Conservation (phyloP, 2,329 filamentous ascomycete species). For the Paramyrothecium sp. region DNA sequence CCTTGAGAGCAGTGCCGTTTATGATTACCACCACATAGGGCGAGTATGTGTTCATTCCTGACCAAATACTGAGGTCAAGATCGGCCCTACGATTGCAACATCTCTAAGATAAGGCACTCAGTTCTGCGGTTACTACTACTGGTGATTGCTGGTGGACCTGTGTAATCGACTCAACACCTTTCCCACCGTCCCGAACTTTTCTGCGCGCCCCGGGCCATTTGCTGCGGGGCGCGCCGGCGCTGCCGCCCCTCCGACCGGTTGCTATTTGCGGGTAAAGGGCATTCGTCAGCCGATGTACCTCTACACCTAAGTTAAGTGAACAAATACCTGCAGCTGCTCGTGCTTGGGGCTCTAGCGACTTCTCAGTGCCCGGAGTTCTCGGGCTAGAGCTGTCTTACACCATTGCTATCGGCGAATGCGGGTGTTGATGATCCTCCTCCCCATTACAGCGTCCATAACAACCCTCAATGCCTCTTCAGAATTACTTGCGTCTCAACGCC, state of each 20-base stretch:
- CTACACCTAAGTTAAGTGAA: background rate
- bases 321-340: background rate
- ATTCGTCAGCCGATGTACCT: background rate
- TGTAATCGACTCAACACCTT: background rate
- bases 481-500: too few relatives aligned
- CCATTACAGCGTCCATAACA: background rate
- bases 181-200: background rate
- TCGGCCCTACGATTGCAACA: background rate
- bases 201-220: background rate
- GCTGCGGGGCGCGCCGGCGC: background rate
- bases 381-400: background rate
- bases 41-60: background rate
- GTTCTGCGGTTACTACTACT: background rate
- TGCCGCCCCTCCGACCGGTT: background rate
- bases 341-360: background rate
- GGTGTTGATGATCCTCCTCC: background rate
- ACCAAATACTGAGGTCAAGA: background rate
- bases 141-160: background rate
- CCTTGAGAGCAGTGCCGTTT: background rate
- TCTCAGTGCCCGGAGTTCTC: background rate
- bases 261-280: background rate
- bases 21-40: background rate
- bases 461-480: background rate
- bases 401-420: background rate
- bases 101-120: background rate